Evolutionary conservation across 148 eudicot genomes (phyloP).

Genomic region (Persicaria maculosa): DNA sequence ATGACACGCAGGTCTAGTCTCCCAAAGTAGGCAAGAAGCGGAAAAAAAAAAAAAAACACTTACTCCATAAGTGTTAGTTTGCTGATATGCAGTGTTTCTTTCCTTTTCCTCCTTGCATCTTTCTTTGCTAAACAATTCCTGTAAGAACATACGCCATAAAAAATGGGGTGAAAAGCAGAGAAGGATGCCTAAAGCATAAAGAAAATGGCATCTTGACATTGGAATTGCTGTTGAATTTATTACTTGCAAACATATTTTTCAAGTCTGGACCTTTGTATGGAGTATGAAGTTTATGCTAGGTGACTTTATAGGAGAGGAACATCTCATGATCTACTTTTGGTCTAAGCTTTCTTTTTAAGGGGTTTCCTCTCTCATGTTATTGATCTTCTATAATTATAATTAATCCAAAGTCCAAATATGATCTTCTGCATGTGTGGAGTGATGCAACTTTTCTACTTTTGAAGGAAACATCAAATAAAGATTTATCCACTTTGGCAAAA

Average conservation of each 20-base stretch:
- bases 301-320: not conserved
- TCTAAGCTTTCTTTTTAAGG: not conserved
- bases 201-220: not conserved
- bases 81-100: not conserved
- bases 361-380: not conserved
- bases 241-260: not conserved
- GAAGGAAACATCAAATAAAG: constrained; percentile 95
- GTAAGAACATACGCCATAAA: not conserved
- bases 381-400: not conserved
- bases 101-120: not conserved
- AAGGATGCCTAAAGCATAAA: not conserved
- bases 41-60: too few species aligned
- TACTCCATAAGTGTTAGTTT: not conserved
- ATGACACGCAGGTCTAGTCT: too few species aligned
- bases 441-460: constrained; percentile 14
- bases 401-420: not conserved
- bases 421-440: constrained; percentile 1
- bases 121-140: not conserved
- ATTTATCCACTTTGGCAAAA: constrained; percentile 86
- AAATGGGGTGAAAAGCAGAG: not conserved
- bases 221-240: not conserved
- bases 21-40: too few species aligned
- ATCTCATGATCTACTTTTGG: not conserved
- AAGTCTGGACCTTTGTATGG: not conserved
- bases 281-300: not conserved